phyloP scores from a whole-genome alignment of 2,329 filamentous ascomycete species.

The Dactylella cylindrospora region DNA sequence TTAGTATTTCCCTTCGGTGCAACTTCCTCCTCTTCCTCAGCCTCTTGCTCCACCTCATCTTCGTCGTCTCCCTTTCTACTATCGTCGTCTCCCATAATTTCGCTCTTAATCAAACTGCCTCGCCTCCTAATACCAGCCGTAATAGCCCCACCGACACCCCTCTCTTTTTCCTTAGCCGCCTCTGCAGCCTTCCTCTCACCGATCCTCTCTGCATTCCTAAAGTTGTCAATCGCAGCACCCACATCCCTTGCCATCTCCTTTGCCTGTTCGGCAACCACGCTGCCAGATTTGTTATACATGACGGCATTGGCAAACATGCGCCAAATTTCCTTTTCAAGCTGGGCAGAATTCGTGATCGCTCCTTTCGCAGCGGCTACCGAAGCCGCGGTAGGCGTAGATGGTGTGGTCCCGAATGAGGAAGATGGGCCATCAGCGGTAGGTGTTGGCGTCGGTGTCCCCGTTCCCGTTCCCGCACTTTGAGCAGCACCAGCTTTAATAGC shows the following conservation, averaged over 20 bases:
- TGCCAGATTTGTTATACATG: constrained; percentile 75
- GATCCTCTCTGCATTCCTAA: constrained; percentile 48
- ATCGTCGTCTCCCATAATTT: constrained; percentile 38
- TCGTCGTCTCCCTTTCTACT: constrained; percentile 26
- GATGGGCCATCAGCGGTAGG: constrained; percentile 63
- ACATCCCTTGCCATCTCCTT: constrained; percentile 48
- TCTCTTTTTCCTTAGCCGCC: constrained; percentile 37
- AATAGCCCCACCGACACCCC: not conserved
- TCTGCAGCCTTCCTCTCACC: constrained; percentile 47
- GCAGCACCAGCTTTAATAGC: constrained; percentile 69
- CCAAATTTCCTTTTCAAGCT: constrained; percentile 88
- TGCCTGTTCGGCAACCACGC: constrained; percentile 44
- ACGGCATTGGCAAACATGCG: constrained; percentile 98
- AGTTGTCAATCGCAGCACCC: constrained; percentile 48
- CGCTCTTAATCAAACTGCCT: constrained; percentile 38
- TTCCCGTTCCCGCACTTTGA: constrained; percentile 60
- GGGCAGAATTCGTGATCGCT: constrained; percentile 87
- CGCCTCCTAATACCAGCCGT: not conserved
- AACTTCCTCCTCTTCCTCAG: constrained; percentile 1
- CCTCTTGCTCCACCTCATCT: constrained; percentile 13
- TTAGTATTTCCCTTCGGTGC: not conserved
- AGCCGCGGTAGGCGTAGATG: constrained; percentile 73
- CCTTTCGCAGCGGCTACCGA: constrained; percentile 59
- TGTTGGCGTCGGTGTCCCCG: constrained; percentile 62
- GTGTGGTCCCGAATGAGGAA: constrained; percentile 53